Evolutionary conservation across 2,329 filamentous ascomycete genomes (phyloP).

Genomic region (Colletotrichum brevisporum): DNA sequence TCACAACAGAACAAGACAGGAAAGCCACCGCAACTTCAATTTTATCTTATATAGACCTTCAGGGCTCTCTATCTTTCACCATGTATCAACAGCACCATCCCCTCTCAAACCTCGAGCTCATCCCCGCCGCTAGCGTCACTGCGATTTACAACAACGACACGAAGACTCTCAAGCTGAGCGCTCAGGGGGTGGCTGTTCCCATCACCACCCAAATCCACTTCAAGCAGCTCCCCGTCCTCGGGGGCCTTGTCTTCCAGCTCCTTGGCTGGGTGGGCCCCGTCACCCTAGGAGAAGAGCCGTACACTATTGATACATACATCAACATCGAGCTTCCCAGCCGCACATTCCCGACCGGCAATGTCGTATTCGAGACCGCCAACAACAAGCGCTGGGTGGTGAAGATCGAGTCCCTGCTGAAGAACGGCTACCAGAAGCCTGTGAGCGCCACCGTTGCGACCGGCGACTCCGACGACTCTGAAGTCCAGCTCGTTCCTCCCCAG

Average conservation of each 20-base stretch:
- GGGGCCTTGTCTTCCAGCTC: not conserved
- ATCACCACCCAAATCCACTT: not conserved
- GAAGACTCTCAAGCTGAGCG: not conserved
- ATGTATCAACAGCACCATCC: not conserved
- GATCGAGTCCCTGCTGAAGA: slow-evolving; percentile 2
- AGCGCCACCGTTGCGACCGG: not conserved
- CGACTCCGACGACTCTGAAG: not conserved
- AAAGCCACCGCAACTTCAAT: no score
- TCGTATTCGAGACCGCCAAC: not conserved
- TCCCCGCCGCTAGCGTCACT: not conserved
- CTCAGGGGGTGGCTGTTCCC: not conserved
- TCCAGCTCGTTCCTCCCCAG: not conserved
- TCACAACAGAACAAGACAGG: not conserved
- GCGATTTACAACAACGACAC: not conserved
- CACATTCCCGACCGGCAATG: not conserved
- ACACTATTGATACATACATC: not conserved
- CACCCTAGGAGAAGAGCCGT: not conserved
- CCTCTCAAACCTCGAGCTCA: not conserved
- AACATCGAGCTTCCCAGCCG: not conserved
- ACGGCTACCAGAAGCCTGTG: not conserved
- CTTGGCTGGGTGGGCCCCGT: not conserved
- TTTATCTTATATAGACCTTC: not conserved
- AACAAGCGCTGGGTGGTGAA: not conserved
- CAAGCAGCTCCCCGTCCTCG: not conserved
- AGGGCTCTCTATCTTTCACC: not conserved